Percentiles rank a stretch among this genome's conserved stretches.
Evolutionary conservation across 768 basidiomycete genomes (phyloP).

Genomic region (Rossbeevera mucosa): DNA sequence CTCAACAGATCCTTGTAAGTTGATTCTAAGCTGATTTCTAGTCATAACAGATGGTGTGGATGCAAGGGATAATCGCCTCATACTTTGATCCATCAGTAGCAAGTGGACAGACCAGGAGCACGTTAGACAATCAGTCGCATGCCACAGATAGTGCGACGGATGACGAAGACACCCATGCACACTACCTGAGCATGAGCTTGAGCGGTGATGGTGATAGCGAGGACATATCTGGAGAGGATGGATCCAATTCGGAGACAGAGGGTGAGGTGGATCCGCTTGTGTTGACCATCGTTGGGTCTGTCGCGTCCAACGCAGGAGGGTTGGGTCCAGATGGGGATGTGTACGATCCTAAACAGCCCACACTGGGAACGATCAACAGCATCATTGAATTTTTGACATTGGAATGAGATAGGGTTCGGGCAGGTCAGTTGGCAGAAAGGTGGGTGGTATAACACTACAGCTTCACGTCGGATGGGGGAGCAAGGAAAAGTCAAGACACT

Average conservation of each 20-base stretch:
- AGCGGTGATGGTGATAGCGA: constrained; percentile 4
- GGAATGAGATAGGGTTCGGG: constrained; percentile 58
- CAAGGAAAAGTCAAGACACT: constrained; percentile 36
- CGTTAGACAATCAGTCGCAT: constrained; percentile 26
- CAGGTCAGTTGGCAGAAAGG: constrained; percentile 31
- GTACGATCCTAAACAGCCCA: constrained; percentile 46
- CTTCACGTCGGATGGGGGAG: constrained; percentile 34
- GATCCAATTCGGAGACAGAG: constrained; percentile 36
- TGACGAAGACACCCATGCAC: constrained; percentile 6
- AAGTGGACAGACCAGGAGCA: constrained; percentile 22
- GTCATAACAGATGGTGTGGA: no score
- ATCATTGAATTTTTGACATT: constrained; percentile 72
- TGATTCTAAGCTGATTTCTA: no score
- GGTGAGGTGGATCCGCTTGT: constrained; percentile 29
- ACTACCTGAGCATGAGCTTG: neutral
- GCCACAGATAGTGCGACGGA: constrained; percentile 19
- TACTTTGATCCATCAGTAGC: constrained; percentile 44
- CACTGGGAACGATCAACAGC: constrained; percentile 67
- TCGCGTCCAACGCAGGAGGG: constrained; percentile 19
- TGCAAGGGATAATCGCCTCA: constrained; percentile 50
- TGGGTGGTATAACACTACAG: constrained; percentile 27
- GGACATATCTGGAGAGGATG: constrained; percentile 9
- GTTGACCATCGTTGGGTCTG: constrained; percentile 25
- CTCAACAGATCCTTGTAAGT: no score
- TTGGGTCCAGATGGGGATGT: constrained; percentile 22